Percentiles rank a stretch among this genome's conserved stretches.
Evolutionary conservation across 2,329 filamentous ascomycete species (phyloP).

Genomic region (Paraphoma sp.): DNA sequence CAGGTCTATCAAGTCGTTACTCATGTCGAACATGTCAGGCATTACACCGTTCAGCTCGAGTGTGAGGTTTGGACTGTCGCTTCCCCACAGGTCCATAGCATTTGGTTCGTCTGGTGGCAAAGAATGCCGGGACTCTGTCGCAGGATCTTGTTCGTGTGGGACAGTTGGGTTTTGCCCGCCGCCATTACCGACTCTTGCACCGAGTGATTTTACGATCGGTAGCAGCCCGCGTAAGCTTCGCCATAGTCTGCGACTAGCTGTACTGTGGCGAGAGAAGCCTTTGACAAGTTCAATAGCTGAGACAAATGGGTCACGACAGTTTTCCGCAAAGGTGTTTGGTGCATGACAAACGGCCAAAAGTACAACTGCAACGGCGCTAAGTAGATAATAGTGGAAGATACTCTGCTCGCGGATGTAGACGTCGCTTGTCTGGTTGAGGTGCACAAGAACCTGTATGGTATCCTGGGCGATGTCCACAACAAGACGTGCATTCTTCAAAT

Average conservation of each 20-base stretch:
- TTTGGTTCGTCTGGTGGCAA: neutral
- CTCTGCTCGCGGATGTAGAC: conserved; percentile 26
- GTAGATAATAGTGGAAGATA: conserved; percentile 26
- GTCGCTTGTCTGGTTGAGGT: conserved; percentile 26
- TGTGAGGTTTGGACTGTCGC: conserved; percentile 2
- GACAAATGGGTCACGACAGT: conserved; percentile 23
- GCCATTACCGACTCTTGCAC: neutral
- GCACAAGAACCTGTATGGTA: conserved; percentile 25
- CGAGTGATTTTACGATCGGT: conserved; percentile 21
- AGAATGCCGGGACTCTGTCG: neutral
- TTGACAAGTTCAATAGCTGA: conserved; percentile 26
- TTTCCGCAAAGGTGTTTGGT: conserved; percentile 21
- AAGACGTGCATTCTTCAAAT: conserved; percentile 14
- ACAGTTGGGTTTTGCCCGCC: neutral
- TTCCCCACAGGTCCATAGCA: conserved; percentile 3
- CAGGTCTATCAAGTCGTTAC: conserved; percentile 9
- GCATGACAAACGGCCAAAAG: conserved; percentile 27
- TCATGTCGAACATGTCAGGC: conserved; percentile 21
- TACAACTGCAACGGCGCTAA: conserved; percentile 23
- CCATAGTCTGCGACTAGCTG: conserved; percentile 26
- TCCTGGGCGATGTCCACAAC: conserved; percentile 27
- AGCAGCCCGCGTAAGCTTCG: conserved; percentile 25
- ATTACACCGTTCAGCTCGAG: conserved; percentile 6
- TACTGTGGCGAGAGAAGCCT: conserved; percentile 23
- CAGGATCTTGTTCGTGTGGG: neutral